Base-by-base conservation (phyloP, 2,329 filamentous ascomycete species). In the Sporothrix protearum region DNA sequence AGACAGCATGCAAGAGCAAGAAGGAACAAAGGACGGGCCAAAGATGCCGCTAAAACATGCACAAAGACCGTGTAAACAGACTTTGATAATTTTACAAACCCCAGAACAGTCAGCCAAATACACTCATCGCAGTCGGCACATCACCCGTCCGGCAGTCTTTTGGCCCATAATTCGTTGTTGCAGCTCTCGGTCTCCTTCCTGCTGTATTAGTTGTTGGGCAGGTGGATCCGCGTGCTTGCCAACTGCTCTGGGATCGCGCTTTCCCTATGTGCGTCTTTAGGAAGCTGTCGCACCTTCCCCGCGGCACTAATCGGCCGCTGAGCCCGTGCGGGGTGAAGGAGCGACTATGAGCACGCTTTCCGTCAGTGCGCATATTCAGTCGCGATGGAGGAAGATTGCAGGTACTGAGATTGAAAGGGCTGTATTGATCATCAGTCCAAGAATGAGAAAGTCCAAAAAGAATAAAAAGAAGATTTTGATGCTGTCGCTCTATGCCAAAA, bases 401-500 rank as follows among this genome's bases (percentile, higher is more conserved):
- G n/a, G n/a, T n/a, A n/a, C n/a, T n/a, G n/a, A n/a, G n/a, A n/a
- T n/a, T 22, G 19, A 61, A n/a, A n/a, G 55, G 63, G 42, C 63
- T 64, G 63, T 25, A 66, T 49, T 33, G 25, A 66, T 66, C 16
- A 19, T 5, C 25, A 14, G 14, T 22, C 12, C 28, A 12, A 53
- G 22, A 10, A 53, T 12, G 14, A 28, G 5, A 28, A 53, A 12
- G 22, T 28, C 25, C 49, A n/a, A 39, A 33, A 36, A 51, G 36
- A 22, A 14, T n/a, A 36, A 67, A 51, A 8, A 16, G 19, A 49
- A 22, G 33, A 51, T 67, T 66, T 53, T 36, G 45, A 51, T 51
- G 19, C 64, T 19, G 28, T 68, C 66, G 66, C 66, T 68, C 30
- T 39, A 68, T 68, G 66, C 66, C 33, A 68, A 22, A 49, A 68